These are phyloP conservation scores for Chlorella variabilis DNA, from an alignment of 163 green algal species.

Conservation along the genomic window DNA sequence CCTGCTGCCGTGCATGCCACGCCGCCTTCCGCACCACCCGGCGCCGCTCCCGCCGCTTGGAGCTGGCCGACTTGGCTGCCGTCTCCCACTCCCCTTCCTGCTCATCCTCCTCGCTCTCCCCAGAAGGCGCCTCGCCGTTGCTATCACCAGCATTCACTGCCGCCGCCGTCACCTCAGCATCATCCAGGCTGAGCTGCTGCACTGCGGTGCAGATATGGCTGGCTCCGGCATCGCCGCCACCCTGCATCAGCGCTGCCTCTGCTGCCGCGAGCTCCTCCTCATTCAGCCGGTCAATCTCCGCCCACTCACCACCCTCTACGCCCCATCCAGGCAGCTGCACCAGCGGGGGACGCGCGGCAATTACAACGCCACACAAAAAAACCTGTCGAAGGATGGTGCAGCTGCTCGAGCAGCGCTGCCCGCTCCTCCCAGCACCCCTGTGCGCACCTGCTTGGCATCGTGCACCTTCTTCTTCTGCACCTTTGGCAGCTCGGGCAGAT, in stretches of 20 bases:
- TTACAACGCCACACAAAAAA: background rate
- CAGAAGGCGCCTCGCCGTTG: background rate
- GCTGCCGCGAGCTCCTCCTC: conserved; percentile 66
- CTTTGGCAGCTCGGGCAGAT: conserved; percentile 32
- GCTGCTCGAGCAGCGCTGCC: no score
- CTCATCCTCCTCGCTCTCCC: conserved; percentile 33
- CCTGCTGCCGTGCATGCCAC: conserved; percentile 41
- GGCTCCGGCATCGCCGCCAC: background rate
- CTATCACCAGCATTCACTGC: background rate
- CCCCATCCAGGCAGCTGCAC: conserved; percentile 84
- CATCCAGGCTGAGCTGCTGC: conserved; percentile 14
- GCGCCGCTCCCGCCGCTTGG: conserved; percentile 33
- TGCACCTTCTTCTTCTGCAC: conserved; percentile 39
- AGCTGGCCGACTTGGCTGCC: conserved; percentile 49
- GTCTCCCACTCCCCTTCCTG: conserved; percentile 55
- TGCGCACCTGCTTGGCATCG: conserved; percentile 31
- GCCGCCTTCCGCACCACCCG: conserved; percentile 32
- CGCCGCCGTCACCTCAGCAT: conserved; percentile 3
- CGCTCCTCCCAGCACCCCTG: no score
- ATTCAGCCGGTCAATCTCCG: conserved; percentile 73
- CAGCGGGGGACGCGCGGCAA: no score
- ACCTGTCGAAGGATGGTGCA: no score
- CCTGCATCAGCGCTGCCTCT: conserved; percentile 10
- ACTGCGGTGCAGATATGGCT: background rate
- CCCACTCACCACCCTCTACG: conserved; percentile 76